Conservation (phyloP, 2,329 filamentous ascomycete species). For the Ramularia collo-cygni region DNA sequence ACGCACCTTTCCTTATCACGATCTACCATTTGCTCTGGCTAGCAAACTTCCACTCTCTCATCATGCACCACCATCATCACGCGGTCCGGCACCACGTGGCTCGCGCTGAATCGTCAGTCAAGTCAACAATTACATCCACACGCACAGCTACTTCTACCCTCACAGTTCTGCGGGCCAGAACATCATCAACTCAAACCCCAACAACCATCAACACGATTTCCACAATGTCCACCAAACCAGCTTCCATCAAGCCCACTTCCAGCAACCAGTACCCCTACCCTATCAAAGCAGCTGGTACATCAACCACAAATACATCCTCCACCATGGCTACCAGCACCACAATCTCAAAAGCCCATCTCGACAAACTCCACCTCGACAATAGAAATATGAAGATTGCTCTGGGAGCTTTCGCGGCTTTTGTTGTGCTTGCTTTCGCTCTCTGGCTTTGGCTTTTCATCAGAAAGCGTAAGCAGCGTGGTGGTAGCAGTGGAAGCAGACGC, state of each 20-base stretch:
- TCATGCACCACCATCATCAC: slow-evolving; percentile 1
- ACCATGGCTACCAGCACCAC: background rate
- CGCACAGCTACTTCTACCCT: background rate
- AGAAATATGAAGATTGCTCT: background rate
- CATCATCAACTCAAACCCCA: background rate
- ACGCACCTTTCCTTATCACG: too few species aligned
- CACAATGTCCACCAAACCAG: background rate
- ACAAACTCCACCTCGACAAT: background rate
- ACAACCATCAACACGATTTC: too few species aligned
- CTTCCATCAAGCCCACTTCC: background rate
- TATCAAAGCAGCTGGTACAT: background rate
- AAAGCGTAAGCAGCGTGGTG: background rate
- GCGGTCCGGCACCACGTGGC: background rate
- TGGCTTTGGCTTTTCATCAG: background rate
- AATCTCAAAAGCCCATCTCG: background rate
- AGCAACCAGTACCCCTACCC: slow-evolving; percentile 1
- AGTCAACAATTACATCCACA: background rate
- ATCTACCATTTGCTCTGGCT: slow-evolving; percentile 1
- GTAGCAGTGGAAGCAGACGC: background rate
- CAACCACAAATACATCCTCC: background rate
- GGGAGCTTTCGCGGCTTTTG: background rate
- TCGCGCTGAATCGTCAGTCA: background rate
- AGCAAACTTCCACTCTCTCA: background rate
- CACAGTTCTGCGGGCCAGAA: background rate
- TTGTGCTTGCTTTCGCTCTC: slow-evolving; percentile 1